Evolutionary conservation across 2,329 filamentous ascomycete species (phyloP).

Genomic region (Aspergillus aculeatinus): DNA sequence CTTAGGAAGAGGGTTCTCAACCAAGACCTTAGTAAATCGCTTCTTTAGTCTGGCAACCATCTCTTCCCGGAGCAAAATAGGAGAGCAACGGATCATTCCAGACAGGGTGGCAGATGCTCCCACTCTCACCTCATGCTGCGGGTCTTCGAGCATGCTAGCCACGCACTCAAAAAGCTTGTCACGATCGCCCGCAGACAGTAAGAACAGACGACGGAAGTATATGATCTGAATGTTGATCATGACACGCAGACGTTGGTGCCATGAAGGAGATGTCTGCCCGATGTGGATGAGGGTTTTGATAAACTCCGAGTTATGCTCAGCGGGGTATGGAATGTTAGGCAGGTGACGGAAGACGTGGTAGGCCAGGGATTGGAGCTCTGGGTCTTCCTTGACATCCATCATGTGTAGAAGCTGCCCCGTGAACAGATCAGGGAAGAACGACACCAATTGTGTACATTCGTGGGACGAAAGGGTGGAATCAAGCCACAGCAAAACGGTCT

Average conservation of each 20-base stretch:
- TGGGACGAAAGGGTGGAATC: constrained; percentile 87
- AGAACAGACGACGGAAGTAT: constrained; percentile 93
- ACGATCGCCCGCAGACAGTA: constrained; percentile 73
- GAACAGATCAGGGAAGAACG: constrained; percentile 86
- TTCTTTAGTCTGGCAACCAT: constrained; percentile 74
- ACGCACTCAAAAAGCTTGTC: constrained; percentile 84
- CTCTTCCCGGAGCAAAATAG: constrained; percentile 71
- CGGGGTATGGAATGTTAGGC: constrained; percentile 88
- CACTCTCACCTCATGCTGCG: constrained; percentile 89
- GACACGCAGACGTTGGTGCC: constrained; percentile 93
- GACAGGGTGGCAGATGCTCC: constrained; percentile 90
- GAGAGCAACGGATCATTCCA: constrained; percentile 97
- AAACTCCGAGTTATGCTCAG: constrained; percentile 80
- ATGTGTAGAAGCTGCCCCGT: constrained; percentile 95
- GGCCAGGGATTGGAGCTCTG: constrained; percentile 87
- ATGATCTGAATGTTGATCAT: constrained; percentile 98
- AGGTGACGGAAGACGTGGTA: constrained; percentile 97
- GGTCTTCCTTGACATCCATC: constrained; percentile 99
- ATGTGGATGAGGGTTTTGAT: constrained; percentile 84
- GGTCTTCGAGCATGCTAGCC: constrained; percentile 89
- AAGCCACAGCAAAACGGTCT: constrained; percentile 93
- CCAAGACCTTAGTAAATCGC: constrained; percentile 76
- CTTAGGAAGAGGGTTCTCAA: constrained; percentile 84
- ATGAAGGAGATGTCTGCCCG: constrained; percentile 77
- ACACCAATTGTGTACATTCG: constrained; percentile 85